Base-by-base conservation (phyloP, 148 eudicot species). In the Chenopodium formosanum region DNA sequence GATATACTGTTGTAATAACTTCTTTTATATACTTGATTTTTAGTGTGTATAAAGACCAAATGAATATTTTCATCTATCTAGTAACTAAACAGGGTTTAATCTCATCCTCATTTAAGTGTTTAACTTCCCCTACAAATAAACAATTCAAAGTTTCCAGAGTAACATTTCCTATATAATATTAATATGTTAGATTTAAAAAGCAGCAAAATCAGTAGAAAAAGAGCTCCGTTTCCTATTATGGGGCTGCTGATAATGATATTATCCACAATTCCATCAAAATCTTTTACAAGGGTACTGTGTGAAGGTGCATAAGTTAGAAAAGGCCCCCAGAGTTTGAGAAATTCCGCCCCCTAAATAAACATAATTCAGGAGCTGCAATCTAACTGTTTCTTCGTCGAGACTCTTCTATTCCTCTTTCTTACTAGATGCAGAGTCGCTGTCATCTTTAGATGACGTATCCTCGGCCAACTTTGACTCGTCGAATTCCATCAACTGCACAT, bases 401-500 rank as follows among this genome's bases (percentile, higher is more conserved):
- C 44, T 78, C 75, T 62, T 72, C 87, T 85, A 92, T 78, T 91
- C 94, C 80, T 60, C 96, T 86, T 94, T 94, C 89, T 92, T 92
- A 88, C 80, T 86, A 34, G 88, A 69, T 27, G 69, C 52, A 13
- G 79, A 69, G n/a, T 78, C 81, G 34, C 56, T 83, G 16, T 69
- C 85, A 58, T 89, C 88, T 73, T 86, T 84, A 25, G 90, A 12
- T 0, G 80, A 62, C n/a, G 79, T 62, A 23, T 70, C 88, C 13
- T 23, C 80, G 7, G 80, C 82, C 53, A 87, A 76, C 86, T 93
- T 93, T 1, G 97, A 87, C 86, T 95, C 99, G 13, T 96, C 95
- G 71, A 94, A 96, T 71, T 86, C 99, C 92, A 96, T 79, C 85
- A 96, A 80, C 99, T 96, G 93, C 91, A 83, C 19, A 75, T 11